Conservation (phyloP, 192 early-diverging fungal genomes). For the Oehlia diaphana region DNA sequence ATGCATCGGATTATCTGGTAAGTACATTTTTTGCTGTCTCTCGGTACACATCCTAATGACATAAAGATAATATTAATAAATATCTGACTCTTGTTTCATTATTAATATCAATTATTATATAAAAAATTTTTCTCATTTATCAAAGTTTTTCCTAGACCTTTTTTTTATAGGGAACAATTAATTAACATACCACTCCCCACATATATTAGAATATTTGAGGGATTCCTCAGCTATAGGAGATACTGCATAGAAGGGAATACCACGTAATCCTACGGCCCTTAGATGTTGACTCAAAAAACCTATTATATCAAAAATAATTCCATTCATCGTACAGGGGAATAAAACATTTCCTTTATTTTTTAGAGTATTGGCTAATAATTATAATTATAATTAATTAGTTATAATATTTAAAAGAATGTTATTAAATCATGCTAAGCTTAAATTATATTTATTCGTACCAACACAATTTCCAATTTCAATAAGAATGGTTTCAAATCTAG, state of each 20-base stretch:
- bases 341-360: slow-evolving; percentile 65
- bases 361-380: slow-evolving; percentile 29
- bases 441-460: not conserved
- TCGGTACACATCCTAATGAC: slow-evolving; percentile 57
- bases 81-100: too few relatives aligned
- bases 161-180: too few relatives aligned
- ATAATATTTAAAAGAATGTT: not conserved
- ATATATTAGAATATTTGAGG: slow-evolving; percentile 79
- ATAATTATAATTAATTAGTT: not conserved
- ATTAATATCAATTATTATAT: too few relatives aligned
- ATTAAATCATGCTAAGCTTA: not conserved
- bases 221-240: slow-evolving; percentile 77
- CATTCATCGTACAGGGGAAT: slow-evolving; percentile 66
- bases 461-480: slow-evolving; percentile 35
- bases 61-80: not conserved
- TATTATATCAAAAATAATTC: slow-evolving; percentile 75
- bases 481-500: slow-evolving; percentile 37
- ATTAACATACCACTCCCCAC: slow-evolving; percentile 74
- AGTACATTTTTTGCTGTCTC: slow-evolving; percentile 66
- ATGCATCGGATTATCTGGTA: slow-evolving; percentile 58
- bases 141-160: too few relatives aligned
- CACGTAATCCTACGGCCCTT: slow-evolving; percentile 53
- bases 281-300: slow-evolving; percentile 58
- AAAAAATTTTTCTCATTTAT: too few relatives aligned
- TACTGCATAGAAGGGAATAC: slow-evolving; percentile 66